Percentiles rank a stretch among this genome's conserved stretches.
Evolutionary conservation across 805 yeast genomes (phyloP).

Genomic region (Candida coleopterorum): DNA sequence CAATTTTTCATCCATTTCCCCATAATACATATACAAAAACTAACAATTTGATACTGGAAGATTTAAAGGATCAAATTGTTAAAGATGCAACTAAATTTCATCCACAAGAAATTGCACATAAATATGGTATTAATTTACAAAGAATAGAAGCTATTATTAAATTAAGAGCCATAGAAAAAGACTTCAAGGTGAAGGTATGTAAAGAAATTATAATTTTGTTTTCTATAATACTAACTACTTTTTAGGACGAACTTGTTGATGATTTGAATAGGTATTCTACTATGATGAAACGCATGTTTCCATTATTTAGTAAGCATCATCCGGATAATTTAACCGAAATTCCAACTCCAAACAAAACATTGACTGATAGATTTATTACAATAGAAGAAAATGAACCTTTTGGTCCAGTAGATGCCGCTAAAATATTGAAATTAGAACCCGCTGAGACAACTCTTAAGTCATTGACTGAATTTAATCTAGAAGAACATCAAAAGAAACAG

Average conservation of each 20-base stretch:
- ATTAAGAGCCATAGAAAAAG: constrained; percentile 60
- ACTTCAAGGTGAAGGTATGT: constrained; percentile 61
- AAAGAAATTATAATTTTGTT: no score
- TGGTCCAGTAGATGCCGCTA: constrained; percentile 94
- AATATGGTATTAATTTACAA: constrained; percentile 74
- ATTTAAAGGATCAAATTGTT: constrained; percentile 57
- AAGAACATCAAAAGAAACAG: constrained; percentile 13
- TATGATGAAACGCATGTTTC: constrained; percentile 76
- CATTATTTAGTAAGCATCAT: constrained; percentile 45
- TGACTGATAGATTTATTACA: constrained; percentile 76
- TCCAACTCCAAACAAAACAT: constrained; percentile 81
- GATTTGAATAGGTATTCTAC: constrained; percentile 58
- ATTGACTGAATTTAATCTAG: constrained; percentile 44
- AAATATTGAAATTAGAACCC: constrained; percentile 77
- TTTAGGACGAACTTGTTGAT: constrained; percentile 43
- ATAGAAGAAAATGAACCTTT: constrained; percentile 94
- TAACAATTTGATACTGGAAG: constrained; percentile 53
- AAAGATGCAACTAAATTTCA: constrained; percentile 54
- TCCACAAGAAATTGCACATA: constrained; percentile 70
- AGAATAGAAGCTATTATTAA: constrained; percentile 85
- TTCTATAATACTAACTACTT: constrained; percentile 42
- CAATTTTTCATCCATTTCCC: constrained; percentile 74
- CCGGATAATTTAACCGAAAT: constrained; percentile 88
- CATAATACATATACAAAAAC: constrained; percentile 66
- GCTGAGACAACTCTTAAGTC: constrained; percentile 73